Conservation (phyloP, 2,329 filamentous ascomycete genomes). For the Paraconiothyrium brasiliense region DNA sequence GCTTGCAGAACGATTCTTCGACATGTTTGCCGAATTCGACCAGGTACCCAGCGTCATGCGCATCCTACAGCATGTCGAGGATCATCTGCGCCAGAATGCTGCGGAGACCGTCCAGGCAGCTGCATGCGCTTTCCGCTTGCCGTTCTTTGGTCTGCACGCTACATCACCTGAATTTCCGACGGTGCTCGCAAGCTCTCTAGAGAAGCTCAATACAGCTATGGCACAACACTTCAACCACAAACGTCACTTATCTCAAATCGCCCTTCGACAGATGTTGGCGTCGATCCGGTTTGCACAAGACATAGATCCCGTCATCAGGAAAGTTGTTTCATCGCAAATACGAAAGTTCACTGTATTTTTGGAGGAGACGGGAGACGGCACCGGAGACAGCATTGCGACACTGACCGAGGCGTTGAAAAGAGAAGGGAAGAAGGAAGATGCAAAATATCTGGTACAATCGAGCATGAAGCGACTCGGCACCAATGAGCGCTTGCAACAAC, state of each 20-base stretch:
- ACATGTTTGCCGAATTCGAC: slow-evolving; percentile 77
- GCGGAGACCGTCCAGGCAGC: slow-evolving; percentile 66
- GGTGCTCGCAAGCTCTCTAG: slow-evolving; percentile 72
- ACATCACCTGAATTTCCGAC: slow-evolving; percentile 76
- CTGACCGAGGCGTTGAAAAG: slow-evolving; percentile 34
- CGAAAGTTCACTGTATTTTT: slow-evolving; percentile 46
- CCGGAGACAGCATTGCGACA: slow-evolving; percentile 37
- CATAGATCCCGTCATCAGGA: slow-evolving; percentile 63
- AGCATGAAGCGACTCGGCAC: slow-evolving; percentile 41
- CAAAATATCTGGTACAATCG: slow-evolving; percentile 34
- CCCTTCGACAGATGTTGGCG: slow-evolving; percentile 60
- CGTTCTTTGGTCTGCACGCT: slow-evolving; percentile 71
- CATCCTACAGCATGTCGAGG: slow-evolving; percentile 78
- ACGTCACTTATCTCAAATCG: slow-evolving; percentile 54
- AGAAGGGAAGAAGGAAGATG: slow-evolving; percentile 40
- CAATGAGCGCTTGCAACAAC: slow-evolving; percentile 40
- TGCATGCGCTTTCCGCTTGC: slow-evolving; percentile 76
- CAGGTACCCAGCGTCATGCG: slow-evolving; percentile 70
- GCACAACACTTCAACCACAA: slow-evolving; percentile 47
- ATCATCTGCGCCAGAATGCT: slow-evolving; percentile 67
- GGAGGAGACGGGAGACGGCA: slow-evolving; percentile 29
- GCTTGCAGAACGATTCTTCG: slow-evolving; percentile 80
- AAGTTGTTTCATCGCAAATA: slow-evolving; percentile 58
- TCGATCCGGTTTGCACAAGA: slow-evolving; percentile 54
- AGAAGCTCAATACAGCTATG: slow-evolving; percentile 65